These are phyloP conservation scores for Xylariaceae sp. DNA, from an alignment of 2,329 filamentous ascomycete genomes.

Conservation along the genomic window DNA sequence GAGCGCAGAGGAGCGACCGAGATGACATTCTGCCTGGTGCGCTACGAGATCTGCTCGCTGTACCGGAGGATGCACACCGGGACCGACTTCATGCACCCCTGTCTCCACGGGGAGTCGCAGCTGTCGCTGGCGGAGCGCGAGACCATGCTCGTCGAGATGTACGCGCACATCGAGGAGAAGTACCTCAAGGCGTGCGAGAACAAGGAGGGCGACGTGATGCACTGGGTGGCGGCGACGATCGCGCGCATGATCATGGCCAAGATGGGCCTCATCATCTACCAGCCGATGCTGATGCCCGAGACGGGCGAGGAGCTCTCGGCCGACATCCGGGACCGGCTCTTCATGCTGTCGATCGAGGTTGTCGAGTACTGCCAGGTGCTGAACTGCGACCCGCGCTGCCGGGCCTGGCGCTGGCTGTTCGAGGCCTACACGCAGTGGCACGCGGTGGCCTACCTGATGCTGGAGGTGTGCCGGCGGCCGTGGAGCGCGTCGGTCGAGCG, in stretches of 20 bases:
- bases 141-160: conserved; percentile 37
- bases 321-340: conserved; percentile 35
- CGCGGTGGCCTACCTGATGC: conserved; percentile 47
- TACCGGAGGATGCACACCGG: conserved; percentile 31
- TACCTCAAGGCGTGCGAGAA: conserved; percentile 45
- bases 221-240: conserved; percentile 43
- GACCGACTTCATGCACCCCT: conserved; percentile 26
- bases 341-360: conserved; percentile 44
- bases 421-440: conserved; percentile 54
- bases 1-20: conserved; percentile 47
- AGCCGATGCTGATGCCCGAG: conserved; percentile 40
- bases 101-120: conserved; percentile 22
- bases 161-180: conserved; percentile 41
- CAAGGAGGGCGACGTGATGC: conserved; percentile 34
- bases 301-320: conserved; percentile 28
- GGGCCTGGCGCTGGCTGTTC: conserved; percentile 51
- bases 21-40: conserved; percentile 36
- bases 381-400: conserved; percentile 40
- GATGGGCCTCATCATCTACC: conserved; percentile 46
- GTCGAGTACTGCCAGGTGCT: conserved; percentile 49
- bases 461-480: conserved; percentile 41
- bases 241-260: conserved; percentile 45
- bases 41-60: conserved; percentile 35
- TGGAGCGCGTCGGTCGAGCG: conserved; percentile 44
- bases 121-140: conserved; percentile 36